These are phyloP conservation scores for Boletus calvinii DNA, from an alignment of 1,284 basidiomycete genomes.

Conservation along the genomic window DNA sequence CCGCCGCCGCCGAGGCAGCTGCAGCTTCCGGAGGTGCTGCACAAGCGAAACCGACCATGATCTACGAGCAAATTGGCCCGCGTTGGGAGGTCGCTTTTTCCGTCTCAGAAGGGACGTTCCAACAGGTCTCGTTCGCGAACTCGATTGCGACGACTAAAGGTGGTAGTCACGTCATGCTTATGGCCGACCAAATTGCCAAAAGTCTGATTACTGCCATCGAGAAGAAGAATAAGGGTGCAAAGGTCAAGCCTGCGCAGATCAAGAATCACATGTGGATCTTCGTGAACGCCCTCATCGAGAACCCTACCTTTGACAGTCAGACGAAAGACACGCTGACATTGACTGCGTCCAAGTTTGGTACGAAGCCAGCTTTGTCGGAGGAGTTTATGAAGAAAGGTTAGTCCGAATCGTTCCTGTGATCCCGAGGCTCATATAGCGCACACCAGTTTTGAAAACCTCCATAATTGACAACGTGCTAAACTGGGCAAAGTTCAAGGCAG, in stretches of 20 bases:
- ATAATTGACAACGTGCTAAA: conserved; percentile 93
- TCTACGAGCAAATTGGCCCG: conserved; percentile 79
- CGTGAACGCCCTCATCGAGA: conserved; percentile 95
- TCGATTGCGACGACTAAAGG: conserved; percentile 97
- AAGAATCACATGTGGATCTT: conserved; percentile 99
- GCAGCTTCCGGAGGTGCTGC: conserved; percentile 73
- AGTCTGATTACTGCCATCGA: conserved; percentile 77
- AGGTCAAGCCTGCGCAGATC: conserved; percentile 91
- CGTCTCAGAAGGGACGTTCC: conserved; percentile 87
- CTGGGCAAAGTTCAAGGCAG: conserved; percentile 97
- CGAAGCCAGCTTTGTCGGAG: conserved; percentile 80
- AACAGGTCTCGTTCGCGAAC: conserved; percentile 97
- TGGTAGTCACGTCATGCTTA: conserved; percentile 88
- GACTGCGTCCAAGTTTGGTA: conserved; percentile 87
- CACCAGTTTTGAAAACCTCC: conserved; percentile 80
- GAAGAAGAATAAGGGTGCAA: conserved; percentile 96
- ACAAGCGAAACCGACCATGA: conserved; percentile 71
- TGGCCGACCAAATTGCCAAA: conserved; percentile 91
- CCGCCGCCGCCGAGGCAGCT: conserved; percentile 63
- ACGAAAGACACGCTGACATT: conserved; percentile 97
- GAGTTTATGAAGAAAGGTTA: conserved; percentile 95
- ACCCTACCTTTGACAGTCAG: conserved; percentile 99
- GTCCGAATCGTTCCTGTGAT: conserved; percentile 18
- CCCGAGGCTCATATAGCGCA: conserved; percentile 11
- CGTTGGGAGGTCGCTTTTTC: conserved; percentile 98